Base-by-base conservation (phyloP, 1,139 yeast genomes). In the Saccharomyces pastorianus region DNA sequence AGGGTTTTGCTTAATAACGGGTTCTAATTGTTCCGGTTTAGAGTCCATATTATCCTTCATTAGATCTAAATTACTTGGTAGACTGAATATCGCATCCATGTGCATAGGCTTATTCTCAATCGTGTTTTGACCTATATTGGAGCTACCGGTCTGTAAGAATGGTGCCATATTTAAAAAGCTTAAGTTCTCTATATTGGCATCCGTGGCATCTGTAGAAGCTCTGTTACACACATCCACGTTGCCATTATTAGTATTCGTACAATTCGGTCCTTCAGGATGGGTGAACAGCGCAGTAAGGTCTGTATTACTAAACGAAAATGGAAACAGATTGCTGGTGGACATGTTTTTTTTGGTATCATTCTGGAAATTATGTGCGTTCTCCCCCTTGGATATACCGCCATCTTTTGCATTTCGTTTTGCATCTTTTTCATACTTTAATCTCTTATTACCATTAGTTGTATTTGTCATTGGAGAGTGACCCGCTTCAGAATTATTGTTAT, bases 261-360 rank as follows among this genome's bases (percentile, higher is more conserved):
- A 13, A 27, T 27, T 25, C 5, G 26, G 14, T 20, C 17, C 34
- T 11, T 47, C 32, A n/a, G 41, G 32, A 47, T 47, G 23, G 23
- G 49, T 52, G 52, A 67, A 66, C 48, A 61, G 60, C 8, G 61
- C 57, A 7, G 60, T 55, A 23, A 66, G 55, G 47, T 67, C 68
- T 2, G 59, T 55, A 51, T 60, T 63, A 51, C 70, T 65, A 46
- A 63, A 59, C 8, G 62, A 58, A 41, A 57, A 59, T 7, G 57
- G 51, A 51, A 61, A 63, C 29, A 60, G 25, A 59, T 67, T 47
- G 61, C 66, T 51, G 58, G 67, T 50, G 54, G 61, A 38, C 44
- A 38, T 46, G n/a, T 41, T 48, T 29, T 41, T 46, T 13, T 20
- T 50, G 42, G 27, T 46, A 25, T 47, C 50, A 8, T 53, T 51